Conservation (phyloP, 106 monocot species). For the Chionographis japonica region DNA sequence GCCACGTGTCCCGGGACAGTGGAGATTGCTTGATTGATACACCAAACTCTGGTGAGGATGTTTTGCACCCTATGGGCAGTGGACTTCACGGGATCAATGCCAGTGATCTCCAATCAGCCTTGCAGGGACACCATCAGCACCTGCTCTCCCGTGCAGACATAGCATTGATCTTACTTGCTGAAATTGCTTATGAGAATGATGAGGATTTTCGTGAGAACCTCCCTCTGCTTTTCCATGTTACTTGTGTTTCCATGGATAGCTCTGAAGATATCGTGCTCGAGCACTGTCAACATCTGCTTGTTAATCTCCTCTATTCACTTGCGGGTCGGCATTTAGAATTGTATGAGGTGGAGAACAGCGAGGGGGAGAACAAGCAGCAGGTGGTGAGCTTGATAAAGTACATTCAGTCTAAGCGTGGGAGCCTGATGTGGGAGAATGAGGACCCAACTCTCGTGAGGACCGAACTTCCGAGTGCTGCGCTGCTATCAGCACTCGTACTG, state of each 20-base stretch:
- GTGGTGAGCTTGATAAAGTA: constrained; percentile 95
- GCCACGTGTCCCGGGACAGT: constrained; percentile 97
- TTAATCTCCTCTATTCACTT: constrained; percentile 92
- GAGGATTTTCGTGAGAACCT: constrained; percentile 98
- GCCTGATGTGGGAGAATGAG: constrained; percentile 98
- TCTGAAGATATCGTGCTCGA: constrained; percentile 97
- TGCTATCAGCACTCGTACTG: constrained; percentile 84
- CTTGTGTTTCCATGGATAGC: constrained; percentile 97
- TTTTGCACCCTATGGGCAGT: constrained; percentile 41
- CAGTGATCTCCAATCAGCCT: constrained; percentile 77
- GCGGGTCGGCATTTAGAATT: constrained; percentile 92
- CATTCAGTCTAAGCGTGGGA: constrained; percentile 91
- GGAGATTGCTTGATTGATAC: constrained; percentile 76
- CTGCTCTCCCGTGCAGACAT: constrained; percentile 88
- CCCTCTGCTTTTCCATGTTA: constrained; percentile 90
- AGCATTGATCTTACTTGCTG: constrained; percentile 87
- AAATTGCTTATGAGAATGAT: constrained; percentile 99
- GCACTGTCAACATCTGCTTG: constrained; percentile 92
- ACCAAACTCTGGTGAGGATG: constrained; percentile 78
- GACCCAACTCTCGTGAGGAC: constrained; percentile 71
- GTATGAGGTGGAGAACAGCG: constrained; percentile 76
- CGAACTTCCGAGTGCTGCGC: constrained; percentile 72
- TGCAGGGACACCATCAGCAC: constrained; percentile 85
- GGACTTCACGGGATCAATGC: constrained; percentile 65
- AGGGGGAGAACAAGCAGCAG: constrained; percentile 88